Conservation (phyloP, 768 basidiomycete genomes). For the Xerocomellus dryophilus region DNA sequence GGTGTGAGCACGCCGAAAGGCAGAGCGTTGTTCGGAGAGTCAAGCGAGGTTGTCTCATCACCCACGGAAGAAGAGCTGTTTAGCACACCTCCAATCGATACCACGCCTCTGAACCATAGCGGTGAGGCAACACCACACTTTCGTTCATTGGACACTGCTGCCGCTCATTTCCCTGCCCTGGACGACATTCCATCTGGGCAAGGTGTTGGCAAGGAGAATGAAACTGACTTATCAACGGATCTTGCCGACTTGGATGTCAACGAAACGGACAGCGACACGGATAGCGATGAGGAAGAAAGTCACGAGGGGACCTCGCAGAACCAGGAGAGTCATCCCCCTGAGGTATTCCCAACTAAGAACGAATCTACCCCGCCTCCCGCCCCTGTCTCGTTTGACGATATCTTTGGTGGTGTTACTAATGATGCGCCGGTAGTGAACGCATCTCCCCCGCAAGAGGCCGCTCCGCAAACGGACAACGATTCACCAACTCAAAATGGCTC, state of each 20-base stretch:
- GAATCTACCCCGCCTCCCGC: conserved; percentile 3
- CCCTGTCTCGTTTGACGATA: conserved; percentile 50
- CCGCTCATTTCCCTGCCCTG: conserved; percentile 38
- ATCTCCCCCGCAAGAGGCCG: conserved; percentile 17
- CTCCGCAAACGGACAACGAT: conserved; percentile 18
- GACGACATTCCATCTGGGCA: conserved; percentile 27
- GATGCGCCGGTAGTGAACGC: conserved; percentile 21
- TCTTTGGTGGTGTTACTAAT: conserved; percentile 46
- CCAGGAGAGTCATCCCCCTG: conserved; percentile 17
- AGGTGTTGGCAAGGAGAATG: conserved; percentile 32
- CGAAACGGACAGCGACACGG: conserved; percentile 53
- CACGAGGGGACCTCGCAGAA: conserved; percentile 27
- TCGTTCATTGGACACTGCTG: conserved; percentile 27
- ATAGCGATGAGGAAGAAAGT: conserved; percentile 44
- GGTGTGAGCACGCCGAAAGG: conserved; percentile 21
- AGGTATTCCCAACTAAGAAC: conserved; percentile 15
- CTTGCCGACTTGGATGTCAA: conserved; percentile 58
- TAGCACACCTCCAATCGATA: conserved; percentile 55
- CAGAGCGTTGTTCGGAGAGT: conserved; percentile 11
- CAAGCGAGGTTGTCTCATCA: conserved; percentile 24
- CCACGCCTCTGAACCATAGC: conserved; percentile 22
- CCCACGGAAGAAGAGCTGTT: conserved; percentile 52
- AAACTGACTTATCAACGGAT: conserved; percentile 52
- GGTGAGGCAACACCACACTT: conserved; percentile 15
- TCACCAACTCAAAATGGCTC: conserved; percentile 15